Base-by-base conservation (phyloP, 441 rosid genomes). In the Aleurites moluccanus region DNA sequence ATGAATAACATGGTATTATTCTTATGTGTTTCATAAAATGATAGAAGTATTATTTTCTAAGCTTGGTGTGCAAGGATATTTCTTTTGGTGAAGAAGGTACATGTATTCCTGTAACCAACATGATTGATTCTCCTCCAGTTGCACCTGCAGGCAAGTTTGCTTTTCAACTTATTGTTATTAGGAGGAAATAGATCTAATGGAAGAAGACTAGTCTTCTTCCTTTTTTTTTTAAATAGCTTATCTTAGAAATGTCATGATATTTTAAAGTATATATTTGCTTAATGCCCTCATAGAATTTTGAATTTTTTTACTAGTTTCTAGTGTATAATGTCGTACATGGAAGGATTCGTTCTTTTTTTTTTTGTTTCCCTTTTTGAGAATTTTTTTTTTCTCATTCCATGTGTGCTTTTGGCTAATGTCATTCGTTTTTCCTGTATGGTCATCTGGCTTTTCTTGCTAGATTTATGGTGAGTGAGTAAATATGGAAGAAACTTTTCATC, bases 91-190 rank as follows among this genome's bases (percentile, higher is more conserved):
- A 64, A 74, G 89, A 88, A 78, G 80, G 72, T 71, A 73, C 67
- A 55, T 70, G 73, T 33, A 82, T 86, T 67, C 86, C 82, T 52
- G 87, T 78, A 25, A 82, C 80, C 78, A 85, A 86, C 64, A 55
- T 75, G 47, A 72, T 78, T 67, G 85, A 83, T 18, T 3, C 6
- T 80, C 81, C 82, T 64, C 77, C 82, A 56, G 63, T 76, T 67
- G 80, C 83, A 75, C 89, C 89, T 53, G 30, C 82, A 82, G 91
- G 88, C 77, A 73, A 88, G 86, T 75, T 81, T 59, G 63, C 45
- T 40, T 14, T 47, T 21, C 67, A 61, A 56, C 45, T 27, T 72
- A 9, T 40, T 63, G 57, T 25, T 30, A 53, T 33, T 10, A 25
- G 42, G 27, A 63, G 59, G 76, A 53, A 2, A 2, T 50, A 11